Evolutionary conservation across 1,139 yeast genomes (phyloP).

Genomic region (Trichomonascaceae sp.): DNA sequence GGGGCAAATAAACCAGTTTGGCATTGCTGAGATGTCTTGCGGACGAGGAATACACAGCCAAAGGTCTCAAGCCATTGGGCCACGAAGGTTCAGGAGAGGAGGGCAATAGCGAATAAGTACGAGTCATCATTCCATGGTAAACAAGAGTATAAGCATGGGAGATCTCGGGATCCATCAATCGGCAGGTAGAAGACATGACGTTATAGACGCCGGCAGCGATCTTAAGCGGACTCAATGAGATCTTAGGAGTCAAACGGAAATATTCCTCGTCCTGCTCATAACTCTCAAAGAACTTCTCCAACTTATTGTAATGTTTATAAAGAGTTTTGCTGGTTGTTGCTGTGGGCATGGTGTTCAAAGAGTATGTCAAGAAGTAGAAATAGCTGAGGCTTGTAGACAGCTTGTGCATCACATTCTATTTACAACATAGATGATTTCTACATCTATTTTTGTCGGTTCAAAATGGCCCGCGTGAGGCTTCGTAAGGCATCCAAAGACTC

Average conservation of each 20-base stretch:
- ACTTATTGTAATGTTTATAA: not conserved
- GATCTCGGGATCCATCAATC: not conserved
- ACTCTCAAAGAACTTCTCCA: not conserved
- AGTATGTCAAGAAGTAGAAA: not conserved
- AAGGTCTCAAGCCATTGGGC: slow-evolving; percentile 9
- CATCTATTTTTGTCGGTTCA: slow-evolving; percentile 65
- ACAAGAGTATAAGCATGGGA: slow-evolving; percentile 10
- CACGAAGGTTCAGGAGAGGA: slow-evolving; percentile 6
- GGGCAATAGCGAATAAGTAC: slow-evolving; percentile 13
- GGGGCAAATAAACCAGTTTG: slow-evolving; percentile 18
- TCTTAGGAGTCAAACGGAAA: slow-evolving; percentile 4
- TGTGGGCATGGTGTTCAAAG: not conserved
- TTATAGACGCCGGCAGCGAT: slow-evolving; percentile 18
- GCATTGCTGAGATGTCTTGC: slow-evolving; percentile 18
- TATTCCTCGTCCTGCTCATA: not conserved
- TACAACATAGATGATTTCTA: not conserved
- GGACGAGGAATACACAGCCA: slow-evolving; percentile 11
- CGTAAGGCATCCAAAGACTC: slow-evolving; percentile 87
- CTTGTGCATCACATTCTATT: not conserved
- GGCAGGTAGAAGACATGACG: slow-evolving; percentile 10
- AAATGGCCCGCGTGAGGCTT: slow-evolving; percentile 72
- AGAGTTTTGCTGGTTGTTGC: not conserved
- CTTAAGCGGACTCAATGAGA: slow-evolving; percentile 20
- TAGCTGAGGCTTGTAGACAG: not conserved
- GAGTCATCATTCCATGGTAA: slow-evolving; percentile 11